Base-by-base conservation (phyloP, 768 basidiomycete species). In the Suillus variegatus region DNA sequence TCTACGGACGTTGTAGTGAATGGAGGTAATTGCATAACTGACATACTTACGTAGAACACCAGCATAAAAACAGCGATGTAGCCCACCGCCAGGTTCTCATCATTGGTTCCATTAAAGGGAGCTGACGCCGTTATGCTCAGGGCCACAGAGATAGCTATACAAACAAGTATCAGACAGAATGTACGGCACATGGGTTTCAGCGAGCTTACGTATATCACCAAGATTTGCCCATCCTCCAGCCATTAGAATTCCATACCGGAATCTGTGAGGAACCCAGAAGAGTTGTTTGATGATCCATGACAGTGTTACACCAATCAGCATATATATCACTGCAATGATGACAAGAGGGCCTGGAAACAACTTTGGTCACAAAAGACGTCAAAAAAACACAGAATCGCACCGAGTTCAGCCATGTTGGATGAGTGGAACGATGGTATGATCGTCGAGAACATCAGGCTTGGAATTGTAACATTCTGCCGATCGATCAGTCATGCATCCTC, bases 221-320 rank as follows among this genome's bases (percentile, higher is more conserved):
- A 83, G 83, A 69, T 92, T 92, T 9, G 80, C 83, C 85, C 86
- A 92, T 4, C 83, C 85, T 46, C 90, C 91, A 0, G 91, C 89
- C 4, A 85, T 84, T 0, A 92, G 70, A 25, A 93, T 81, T 0
- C 91, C 92, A 69, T 87, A 85, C 56, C 91, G 80, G 71, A 93
- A 92, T 35, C 89, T 82, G 70, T 91, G 88, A 1, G 92, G 92
- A 3, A 93, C 90, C 86, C 90, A 92, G 70, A 89, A 92, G 60
- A 89, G 69, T 66, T 85, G 83, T 57, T 84, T 84, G 62, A 86
- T 76, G n/a, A 84, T 56, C 79, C 82, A 87, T 0, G 86, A 85
- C 28, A 88, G 79, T 8, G 74, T 44, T 12, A 86, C 71, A 9
- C 92, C 89, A 5, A 89, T 74, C 2, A 70, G 70, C 65, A 88